Conservation (phyloP, 139 green algal genomes). For the Chlamydomonas sphaeroides region DNA sequence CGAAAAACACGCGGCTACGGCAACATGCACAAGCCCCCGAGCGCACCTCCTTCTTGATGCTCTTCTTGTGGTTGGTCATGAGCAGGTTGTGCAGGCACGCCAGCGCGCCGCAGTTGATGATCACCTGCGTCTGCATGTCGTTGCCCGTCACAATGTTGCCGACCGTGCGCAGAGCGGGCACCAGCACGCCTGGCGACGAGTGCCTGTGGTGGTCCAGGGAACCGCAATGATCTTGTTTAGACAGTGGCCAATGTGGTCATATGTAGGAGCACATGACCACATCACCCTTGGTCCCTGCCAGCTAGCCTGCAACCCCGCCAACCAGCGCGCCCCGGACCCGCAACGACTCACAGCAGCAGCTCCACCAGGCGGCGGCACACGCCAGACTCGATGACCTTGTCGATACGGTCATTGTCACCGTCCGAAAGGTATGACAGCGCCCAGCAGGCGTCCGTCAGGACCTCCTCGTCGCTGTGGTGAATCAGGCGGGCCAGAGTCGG, state of each 20-base stretch:
- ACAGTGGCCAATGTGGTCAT: background rate
- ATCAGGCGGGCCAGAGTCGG: conserved; percentile 93
- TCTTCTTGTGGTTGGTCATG: conserved; percentile 96
- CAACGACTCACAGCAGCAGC: conserved; percentile 78
- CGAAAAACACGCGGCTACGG: too few relatives aligned
- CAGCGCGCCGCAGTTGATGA: conserved; percentile 98
- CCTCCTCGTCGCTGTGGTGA: conserved; percentile 94
- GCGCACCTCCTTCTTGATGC: conserved; percentile 96
- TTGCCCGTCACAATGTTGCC: conserved; percentile 99
- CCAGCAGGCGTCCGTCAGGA: conserved; percentile 99
- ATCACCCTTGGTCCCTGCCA: too few relatives aligned
- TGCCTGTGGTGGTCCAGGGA: too few relatives aligned
- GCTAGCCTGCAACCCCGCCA: too few relatives aligned
- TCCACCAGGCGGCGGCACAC: conserved; percentile 89
- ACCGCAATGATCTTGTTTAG: too few relatives aligned
- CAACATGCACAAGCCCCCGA: too few relatives aligned
- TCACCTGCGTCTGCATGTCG: conserved; percentile 96
- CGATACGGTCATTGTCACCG: conserved; percentile 99
- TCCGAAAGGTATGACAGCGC: conserved; percentile 98
- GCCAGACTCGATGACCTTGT: conserved; percentile 95
- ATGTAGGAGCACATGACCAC: background rate
- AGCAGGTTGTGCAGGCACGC: conserved; percentile 93
- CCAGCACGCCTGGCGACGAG: conserved; percentile 83
- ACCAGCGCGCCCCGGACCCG: background rate
- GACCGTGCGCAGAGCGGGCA: conserved; percentile 97